Evolutionary conservation across 176 grass and related monocot genomes (phyloP), one percentile per base, ranked within the genome.

Genomic region (Pontederia crassipes): DNA sequence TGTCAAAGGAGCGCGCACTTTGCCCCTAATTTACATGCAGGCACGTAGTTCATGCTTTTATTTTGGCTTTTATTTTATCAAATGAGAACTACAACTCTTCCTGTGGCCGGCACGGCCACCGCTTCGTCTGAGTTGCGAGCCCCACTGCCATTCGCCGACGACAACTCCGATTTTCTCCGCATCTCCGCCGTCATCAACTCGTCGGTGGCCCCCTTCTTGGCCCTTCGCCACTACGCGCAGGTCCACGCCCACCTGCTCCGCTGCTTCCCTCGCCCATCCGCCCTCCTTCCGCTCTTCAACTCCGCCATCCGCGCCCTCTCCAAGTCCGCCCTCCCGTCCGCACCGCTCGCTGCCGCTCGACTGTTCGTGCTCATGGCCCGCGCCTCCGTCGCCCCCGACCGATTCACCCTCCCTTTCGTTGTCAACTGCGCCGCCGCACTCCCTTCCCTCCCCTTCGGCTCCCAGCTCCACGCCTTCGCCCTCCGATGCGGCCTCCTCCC

Each of bases 381-480:
- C 65, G 64, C 76, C 29, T 48, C 82, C 48, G 51, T 90, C 69
- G 54, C 52, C 20, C 75, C 82, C 6, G 53, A 82, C 66, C 82
- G 79, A 69, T 86, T 77, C 87, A 59, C 87, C 57, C 18, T 90
- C 52, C 82, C 87, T 52, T 90, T 85, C 76, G 65, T 83, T 54
- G 72, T 90, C 79, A 90, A 90, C 65, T 77, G 82, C 57, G 76
- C 79, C 10, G 72, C 87, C 9, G 60, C 87, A 50, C 54, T 79
- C 12, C 65, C 52, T 27, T 27, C 68, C 51, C 76, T 77, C 61
- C 24, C 48, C 2, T 64, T 80, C 57, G 87, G 82, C 48, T 64
- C 82, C 0, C 81, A 83, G 57, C 64, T 90, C 45, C 87, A 90
- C 76, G 66, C 87, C 4, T 18, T 79, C 40, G 76, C 82, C 10